Base-by-base conservation (phyloP, 352 stramenopile species). In the Pythium brachiatum region DNA sequence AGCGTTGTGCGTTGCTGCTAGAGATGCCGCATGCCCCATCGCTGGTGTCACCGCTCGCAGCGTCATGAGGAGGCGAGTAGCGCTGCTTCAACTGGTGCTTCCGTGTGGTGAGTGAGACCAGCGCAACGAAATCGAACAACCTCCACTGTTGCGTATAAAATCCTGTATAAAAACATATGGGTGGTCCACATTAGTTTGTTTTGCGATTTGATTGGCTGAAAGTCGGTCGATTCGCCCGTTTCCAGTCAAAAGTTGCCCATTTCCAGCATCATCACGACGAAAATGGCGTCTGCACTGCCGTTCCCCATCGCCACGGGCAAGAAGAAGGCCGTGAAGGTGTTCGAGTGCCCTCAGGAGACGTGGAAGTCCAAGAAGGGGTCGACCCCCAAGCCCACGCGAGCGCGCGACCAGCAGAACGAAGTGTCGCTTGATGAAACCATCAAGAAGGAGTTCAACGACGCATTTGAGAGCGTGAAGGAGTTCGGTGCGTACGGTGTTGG, bases 321-420 rank as follows among this genome's bases (percentile, higher is more conserved):
- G 70, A 89, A 89, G 77, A 90, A 88, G 70, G 51, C 67, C 53
- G 81, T 94, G 57, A 68, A 92, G 50, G 81, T 92, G 27, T 92
- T 92, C 41, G 76, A 85, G 64, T 92, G 85, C 58, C 83, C 83
- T 15, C 64, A 77, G 11, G 81, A 90, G 71, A 74, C 81, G 31
- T 92, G 83, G 83, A 92, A 92, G 55, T 69, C 70, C 25, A 78
- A 75, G 36, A 58, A 62, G 7, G 18, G 46, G 0, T 29, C 62
- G n/a, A 75, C 70, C 43, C 21, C 26, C 29, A 81, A 65, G 53
- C 43, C 66, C 69, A 51, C 56, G 34, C 51, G 39, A 68, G 73
- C 13, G 59, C 36, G 74, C n/a, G 62, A 78, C 23, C 63, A 60
- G 13, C 26, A 63, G 16, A 59, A 57, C 20, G 76, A 87, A 59